Evolutionary conservation across 306 rosid species (phyloP).

Genomic region (Inga laurina): DNA sequence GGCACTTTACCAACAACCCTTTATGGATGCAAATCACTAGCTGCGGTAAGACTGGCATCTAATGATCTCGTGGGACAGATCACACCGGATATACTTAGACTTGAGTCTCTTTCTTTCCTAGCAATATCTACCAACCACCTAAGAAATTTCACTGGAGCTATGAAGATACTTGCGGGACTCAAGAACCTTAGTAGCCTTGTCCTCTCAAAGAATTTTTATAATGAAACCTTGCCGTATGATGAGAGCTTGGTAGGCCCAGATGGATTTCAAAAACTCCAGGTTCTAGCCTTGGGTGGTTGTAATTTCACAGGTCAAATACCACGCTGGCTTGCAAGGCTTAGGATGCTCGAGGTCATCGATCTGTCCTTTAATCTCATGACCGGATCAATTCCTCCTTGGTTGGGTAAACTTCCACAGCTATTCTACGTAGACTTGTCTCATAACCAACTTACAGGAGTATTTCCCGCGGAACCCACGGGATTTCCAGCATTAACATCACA

Average conservation of each 20-base stretch:
- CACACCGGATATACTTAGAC: slow-evolving; percentile 51
- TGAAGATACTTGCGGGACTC: slow-evolving; percentile 60
- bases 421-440: slow-evolving; percentile 81
- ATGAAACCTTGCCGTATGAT: slow-evolving; percentile 63
- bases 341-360: slow-evolving; percentile 71
- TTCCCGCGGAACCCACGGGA: slow-evolving; percentile 63
- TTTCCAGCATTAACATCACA: slow-evolving; percentile 59
- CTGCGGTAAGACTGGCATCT: slow-evolving; percentile 72
- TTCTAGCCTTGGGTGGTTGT: slow-evolving; percentile 82
- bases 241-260: slow-evolving; percentile 45
- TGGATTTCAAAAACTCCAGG: slow-evolving; percentile 68
- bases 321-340: slow-evolving; percentile 66
- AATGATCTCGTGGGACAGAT: slow-evolving; percentile 73
- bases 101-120: slow-evolving; percentile 69
- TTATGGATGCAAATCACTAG: slow-evolving; percentile 73
- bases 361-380: slow-evolving; percentile 60
- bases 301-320: slow-evolving; percentile 71
- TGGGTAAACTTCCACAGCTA: slow-evolving; percentile 63
- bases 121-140: slow-evolving; percentile 70
- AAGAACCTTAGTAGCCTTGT: slow-evolving; percentile 71
- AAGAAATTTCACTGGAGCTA: slow-evolving; percentile 61
- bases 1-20: slow-evolving; percentile 76
- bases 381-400: slow-evolving; percentile 79
- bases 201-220: slow-evolving; percentile 52
- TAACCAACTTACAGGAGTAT: slow-evolving; percentile 57